Conservation (phyloP, 2,329 filamentous ascomycete species). For the Beauveria rudraprayagi region DNA sequence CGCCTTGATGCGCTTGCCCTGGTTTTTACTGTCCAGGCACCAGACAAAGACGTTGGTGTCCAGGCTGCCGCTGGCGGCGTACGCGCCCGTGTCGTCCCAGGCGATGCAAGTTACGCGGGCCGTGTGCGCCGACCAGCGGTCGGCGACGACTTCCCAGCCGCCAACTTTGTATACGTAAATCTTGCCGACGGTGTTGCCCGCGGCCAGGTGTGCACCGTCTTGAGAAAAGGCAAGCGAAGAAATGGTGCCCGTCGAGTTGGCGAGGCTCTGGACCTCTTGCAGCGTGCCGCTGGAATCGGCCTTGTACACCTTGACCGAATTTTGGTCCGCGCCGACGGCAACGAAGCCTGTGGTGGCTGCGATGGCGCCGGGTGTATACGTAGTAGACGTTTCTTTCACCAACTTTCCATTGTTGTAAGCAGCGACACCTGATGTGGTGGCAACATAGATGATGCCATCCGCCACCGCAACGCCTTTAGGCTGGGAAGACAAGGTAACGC, state of each 20-base stretch:
- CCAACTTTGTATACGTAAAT: constrained; percentile 66
- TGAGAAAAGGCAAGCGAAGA: constrained; percentile 78
- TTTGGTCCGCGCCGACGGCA: constrained; percentile 69
- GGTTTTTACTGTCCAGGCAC: constrained; percentile 70
- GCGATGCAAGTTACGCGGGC: constrained; percentile 50
- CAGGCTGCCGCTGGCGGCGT: constrained; percentile 74
- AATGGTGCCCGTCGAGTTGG: constrained; percentile 61
- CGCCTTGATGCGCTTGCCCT: constrained; percentile 75
- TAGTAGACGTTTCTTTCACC: constrained; percentile 49
- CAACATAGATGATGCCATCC: constrained; percentile 46
- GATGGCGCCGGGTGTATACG: constrained; percentile 61
- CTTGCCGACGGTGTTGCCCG: constrained; percentile 77
- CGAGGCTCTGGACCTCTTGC: constrained; percentile 47
- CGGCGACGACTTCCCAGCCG: constrained; percentile 65
- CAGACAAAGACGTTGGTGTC: constrained; percentile 92
- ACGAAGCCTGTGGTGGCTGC: constrained; percentile 60
- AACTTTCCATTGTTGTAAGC: constrained; percentile 54
- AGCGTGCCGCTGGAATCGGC: constrained; percentile 48
- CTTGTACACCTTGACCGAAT: constrained; percentile 65
- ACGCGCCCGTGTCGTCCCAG: constrained; percentile 72
- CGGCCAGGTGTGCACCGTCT: constrained; percentile 69
- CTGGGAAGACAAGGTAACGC: constrained; percentile 64
- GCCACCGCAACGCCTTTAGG: constrained; percentile 65
- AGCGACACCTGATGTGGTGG: constrained; percentile 42
- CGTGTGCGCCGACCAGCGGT: constrained; percentile 58